Evolutionary conservation across 805 yeast species (phyloP), one percentile per base, ranked within the genome.

Genomic region (Yamadazyma akitaensis): DNA sequence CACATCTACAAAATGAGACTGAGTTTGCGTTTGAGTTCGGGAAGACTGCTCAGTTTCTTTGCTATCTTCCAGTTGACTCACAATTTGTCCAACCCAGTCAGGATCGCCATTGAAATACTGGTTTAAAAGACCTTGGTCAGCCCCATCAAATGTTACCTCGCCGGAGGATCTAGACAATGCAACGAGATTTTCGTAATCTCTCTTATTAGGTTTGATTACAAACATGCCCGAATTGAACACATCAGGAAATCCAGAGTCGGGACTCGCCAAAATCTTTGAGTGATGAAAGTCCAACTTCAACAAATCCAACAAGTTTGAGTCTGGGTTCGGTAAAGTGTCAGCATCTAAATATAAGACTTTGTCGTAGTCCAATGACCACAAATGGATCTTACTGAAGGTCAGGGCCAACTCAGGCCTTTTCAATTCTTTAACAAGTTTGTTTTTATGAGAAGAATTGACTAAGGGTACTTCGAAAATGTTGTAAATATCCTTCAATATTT

Each of bases 171-270:
- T 53, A 21, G 50, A 49, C 37, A 68, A 53, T 4, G 49, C 49
- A 36, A 54, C 55, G 40, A 89, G 70, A 28, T 68, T 65, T 3
- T 61, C 50, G 53, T 69, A 82, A 17, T 72, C 74, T 0, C 53
- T 49, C 1, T 51, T 34, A 53, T 71, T 68, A 3, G 96, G 96
- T 31, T 72, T 70, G 24, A 82, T 60, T 3, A 82, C 69, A 57
- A 88, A 71, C 17, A 88, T 79, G 3, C 96, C 96, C 28, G 90
- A 79, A 63, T 89, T 88, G 70, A 89, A 89, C 56, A 85, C 75
- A 67, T 89, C 96, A 0, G 96, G 96, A 87, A 95, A 89, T 12
- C 96, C 96, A n/a, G 80, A 72, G 65, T 89, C 96, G 0, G 95
- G 86, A 13, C 84, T 70, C 0, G 94, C 91, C 33, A 69, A 51